phyloP scores from a whole-genome alignment of 371 early-diverging fungal genomes.

The Lichtheimia corymbifera region DNA sequence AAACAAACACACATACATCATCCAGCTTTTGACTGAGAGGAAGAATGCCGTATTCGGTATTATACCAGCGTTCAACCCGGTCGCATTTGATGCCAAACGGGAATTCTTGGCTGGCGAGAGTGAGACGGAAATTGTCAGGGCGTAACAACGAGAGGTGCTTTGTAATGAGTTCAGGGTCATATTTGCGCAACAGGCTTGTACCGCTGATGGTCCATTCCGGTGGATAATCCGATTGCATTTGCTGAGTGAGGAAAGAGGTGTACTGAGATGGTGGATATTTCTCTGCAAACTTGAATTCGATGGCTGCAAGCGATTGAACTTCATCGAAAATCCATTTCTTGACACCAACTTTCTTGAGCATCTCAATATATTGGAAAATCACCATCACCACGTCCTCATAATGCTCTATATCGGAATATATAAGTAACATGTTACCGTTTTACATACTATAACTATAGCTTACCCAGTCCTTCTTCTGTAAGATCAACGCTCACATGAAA shows the following conservation, averaged over 20 bases:
- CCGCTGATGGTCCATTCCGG: constrained; percentile 74
- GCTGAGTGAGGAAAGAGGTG: constrained; percentile 42
- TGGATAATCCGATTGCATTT: constrained; percentile 66
- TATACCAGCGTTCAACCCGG: constrained; percentile 78
- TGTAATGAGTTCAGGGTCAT: constrained; percentile 57
- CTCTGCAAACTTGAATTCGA: constrained; percentile 81
- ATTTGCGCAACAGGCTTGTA: constrained; percentile 55
- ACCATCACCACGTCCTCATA: constrained; percentile 78
- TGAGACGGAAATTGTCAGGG: constrained; percentile 67
- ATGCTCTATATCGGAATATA: constrained; percentile 36
- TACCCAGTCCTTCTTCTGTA: constrained; percentile 79
- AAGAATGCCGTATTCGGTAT: constrained; percentile 75
- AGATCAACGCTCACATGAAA: constrained; percentile 78
- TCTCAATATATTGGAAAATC: constrained; percentile 87
- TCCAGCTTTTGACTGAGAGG: constrained; percentile 55
- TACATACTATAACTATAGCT: background rate
- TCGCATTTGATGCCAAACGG: constrained; percentile 51
- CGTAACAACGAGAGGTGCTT: constrained; percentile 57
- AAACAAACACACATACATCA: constrained; percentile 27
- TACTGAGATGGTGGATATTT: constrained; percentile 65
- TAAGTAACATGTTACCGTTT: background rate
- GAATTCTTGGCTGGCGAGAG: constrained; percentile 40
- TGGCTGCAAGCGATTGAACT: constrained; percentile 63
- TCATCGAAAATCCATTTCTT: constrained; percentile 85
- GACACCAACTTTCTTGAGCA: constrained; percentile 70